Evolutionary conservation across 1,284 basidiomycete genomes (phyloP).

Genomic region (Rhizoctonia solani): DNA sequence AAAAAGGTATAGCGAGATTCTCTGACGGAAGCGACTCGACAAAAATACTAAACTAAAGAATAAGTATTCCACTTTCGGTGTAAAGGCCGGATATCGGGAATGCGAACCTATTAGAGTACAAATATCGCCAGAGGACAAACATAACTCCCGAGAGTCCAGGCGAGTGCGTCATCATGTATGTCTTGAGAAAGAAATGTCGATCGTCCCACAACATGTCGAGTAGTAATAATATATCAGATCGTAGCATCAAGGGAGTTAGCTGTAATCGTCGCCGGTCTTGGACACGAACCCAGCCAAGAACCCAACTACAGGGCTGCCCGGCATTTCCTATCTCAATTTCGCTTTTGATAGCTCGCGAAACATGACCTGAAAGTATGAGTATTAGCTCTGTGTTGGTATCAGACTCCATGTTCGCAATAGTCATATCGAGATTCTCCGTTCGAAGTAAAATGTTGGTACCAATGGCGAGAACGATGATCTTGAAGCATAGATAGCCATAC

Average conservation of each 20-base stretch:
- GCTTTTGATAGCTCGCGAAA: not conserved
- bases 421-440: not conserved
- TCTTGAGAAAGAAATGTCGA: not conserved
- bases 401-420: not conserved
- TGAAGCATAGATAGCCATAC: constrained; percentile 1
- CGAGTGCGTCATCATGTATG: not conserved
- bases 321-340: not conserved
- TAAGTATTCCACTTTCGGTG: not conserved
- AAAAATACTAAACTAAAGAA: not conserved
- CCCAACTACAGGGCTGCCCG: not conserved
- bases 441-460: not conserved
- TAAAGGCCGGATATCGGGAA: too few species aligned
- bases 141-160: not conserved
- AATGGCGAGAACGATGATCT: not conserved
- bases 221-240: not conserved
- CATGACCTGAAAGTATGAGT: not conserved
- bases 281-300: not conserved
- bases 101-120: not conserved
- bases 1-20: not conserved
- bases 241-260: too few species aligned
- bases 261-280: too few species aligned
- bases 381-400: not conserved
- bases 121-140: not conserved
- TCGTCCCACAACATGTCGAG: not conserved
- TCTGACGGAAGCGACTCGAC: not conserved